Conservation (phyloP, 805 yeast species). For the Teunomyces cretensis region DNA sequence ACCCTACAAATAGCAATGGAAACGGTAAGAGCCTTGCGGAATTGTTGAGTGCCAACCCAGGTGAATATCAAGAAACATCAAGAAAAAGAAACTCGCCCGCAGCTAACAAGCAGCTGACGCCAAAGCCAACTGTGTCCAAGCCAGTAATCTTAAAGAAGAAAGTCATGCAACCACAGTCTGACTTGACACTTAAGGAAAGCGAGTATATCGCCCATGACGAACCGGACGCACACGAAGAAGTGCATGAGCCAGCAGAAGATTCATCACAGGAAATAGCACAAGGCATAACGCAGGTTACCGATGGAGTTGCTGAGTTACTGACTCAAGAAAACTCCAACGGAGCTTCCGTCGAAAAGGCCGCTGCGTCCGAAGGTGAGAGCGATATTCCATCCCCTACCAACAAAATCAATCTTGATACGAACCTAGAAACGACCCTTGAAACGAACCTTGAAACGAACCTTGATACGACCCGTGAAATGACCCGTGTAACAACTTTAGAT, state of each 20-base stretch:
- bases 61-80: constrained; percentile 11
- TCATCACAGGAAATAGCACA: background rate
- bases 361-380: too few relatives aligned
- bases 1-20: constrained; percentile 19
- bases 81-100: constrained; percentile 17
- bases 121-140: constrained; percentile 25
- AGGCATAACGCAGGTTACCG: background rate
- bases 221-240: too few relatives aligned
- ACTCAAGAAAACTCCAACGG: background rate
- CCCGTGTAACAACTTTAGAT: background rate
- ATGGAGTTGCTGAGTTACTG: background rate
- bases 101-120: constrained; percentile 16
- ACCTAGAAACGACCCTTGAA: background rate
- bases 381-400: background rate
- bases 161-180: background rate
- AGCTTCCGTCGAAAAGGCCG: background rate
- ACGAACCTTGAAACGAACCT: background rate
- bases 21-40: constrained; percentile 40
- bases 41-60: constrained; percentile 29
- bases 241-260: too few relatives aligned
- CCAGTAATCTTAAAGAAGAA: constrained; percentile 43
- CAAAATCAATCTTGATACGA: background rate
- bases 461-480: background rate
- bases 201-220: too few relatives aligned
- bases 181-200: background rate